Percentiles rank a stretch among this genome's conserved stretches.
These are phyloP conservation scores for Salix udensis DNA, from an alignment of 345 rosid species.

Conservation along the genomic window DNA sequence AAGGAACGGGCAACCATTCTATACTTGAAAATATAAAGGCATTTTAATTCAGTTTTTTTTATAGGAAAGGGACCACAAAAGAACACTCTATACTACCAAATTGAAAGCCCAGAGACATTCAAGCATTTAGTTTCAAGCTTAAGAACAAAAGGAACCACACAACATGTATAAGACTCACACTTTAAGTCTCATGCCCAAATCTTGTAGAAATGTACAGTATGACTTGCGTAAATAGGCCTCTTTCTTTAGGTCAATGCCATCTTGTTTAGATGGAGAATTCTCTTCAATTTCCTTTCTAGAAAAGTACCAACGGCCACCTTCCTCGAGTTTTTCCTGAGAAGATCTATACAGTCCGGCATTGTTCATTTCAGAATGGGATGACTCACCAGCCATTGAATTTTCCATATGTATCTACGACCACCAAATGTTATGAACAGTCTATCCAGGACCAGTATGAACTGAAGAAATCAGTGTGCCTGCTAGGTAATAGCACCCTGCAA, in stretches of 20 bases:
- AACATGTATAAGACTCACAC: constrained; percentile 38
- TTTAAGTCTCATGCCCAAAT: constrained; percentile 96
- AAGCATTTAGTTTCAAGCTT: neutral
- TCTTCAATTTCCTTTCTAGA: constrained; percentile 88
- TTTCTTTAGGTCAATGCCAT: constrained; percentile 89
- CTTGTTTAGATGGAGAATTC: constrained; percentile 81
- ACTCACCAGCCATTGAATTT: constrained; percentile 16
- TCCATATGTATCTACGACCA: constrained; percentile 10
- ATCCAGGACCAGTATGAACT: neutral
- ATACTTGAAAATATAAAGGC: neutral
- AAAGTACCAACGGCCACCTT: constrained; percentile 77
- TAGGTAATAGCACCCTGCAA: neutral
- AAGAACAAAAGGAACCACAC: neutral
- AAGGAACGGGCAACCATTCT: neutral
- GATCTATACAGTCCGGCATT: constrained; percentile 32
- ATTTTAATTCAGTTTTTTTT: neutral
- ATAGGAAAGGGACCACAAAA: neutral
- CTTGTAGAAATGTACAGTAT: constrained; percentile 95
- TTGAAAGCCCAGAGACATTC: neutral
- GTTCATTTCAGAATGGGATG: constrained; percentile 30
- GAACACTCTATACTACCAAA: neutral
- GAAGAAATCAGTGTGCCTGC: neutral
- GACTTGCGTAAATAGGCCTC: constrained; percentile 91
- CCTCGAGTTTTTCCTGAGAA: constrained; percentile 55
- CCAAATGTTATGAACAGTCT: constrained; percentile 1